Conservation (phyloP, 169 alveolate genomes). For the Eimeria tenella region DNA sequence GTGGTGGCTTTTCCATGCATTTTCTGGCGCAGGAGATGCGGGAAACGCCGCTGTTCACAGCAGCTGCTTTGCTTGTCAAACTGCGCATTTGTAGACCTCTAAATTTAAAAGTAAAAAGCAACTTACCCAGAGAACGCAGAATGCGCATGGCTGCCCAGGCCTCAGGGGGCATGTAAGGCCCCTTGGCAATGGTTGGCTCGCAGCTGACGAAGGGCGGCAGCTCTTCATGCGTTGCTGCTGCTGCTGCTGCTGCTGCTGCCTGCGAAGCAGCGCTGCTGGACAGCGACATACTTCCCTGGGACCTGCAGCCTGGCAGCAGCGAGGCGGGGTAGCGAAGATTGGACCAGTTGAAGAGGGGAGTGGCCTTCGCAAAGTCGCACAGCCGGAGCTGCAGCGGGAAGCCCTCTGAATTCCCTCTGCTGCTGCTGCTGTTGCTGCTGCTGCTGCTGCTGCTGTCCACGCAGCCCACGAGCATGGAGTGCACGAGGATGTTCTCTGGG, state of each 20-base stretch:
- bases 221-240: background rate
- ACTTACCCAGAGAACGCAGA: conserved; percentile 71
- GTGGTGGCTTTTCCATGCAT: too few species aligned
- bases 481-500: conserved; percentile 88
- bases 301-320: background rate
- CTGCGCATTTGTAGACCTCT: background rate
- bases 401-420: conserved; percentile 12
- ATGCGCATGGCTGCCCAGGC: conserved; percentile 87
- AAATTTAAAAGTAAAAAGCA: background rate
- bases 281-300: background rate
- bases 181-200: conserved; percentile 90
- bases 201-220: conserved; percentile 83
- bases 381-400: conserved; percentile 82
- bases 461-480: conserved; percentile 37
- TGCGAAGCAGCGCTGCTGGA: background rate
- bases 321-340: conserved; percentile 45
- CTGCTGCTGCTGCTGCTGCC: background rate
- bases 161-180: conserved; percentile 91
- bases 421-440: background rate
- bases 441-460: background rate
- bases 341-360: conserved; percentile 81
- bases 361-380: conserved; percentile 88
- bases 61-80: too few species aligned
- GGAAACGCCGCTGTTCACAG: too few species aligned
- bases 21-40: too few species aligned